These are phyloP conservation scores for Aspergillus bridgeri DNA, from an alignment of 495 filamentous ascomycete genomes.

Conservation along the genomic window DNA sequence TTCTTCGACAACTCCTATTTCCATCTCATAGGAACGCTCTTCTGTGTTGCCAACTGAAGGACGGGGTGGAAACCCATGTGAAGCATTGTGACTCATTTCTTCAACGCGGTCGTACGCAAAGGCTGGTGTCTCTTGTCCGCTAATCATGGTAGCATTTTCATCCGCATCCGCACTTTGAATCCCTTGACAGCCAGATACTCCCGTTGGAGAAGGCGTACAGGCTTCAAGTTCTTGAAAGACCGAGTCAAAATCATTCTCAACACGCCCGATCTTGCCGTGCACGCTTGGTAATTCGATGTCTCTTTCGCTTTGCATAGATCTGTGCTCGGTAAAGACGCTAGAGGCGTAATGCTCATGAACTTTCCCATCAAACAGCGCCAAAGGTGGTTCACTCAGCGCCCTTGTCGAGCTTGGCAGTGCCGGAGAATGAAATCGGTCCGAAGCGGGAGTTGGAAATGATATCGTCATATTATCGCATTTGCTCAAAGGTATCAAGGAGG, in stretches of 20 bases:
- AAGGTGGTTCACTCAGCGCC: background rate
- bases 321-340: background rate
- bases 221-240: background rate
- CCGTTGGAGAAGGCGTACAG: background rate
- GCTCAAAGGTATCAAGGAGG: background rate
- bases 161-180: background rate
- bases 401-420: slow-evolving; percentile 3
- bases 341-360: background rate
- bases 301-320: slow-evolving; percentile 1
- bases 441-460: background rate
- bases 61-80: background rate
- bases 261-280: background rate
- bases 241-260: background rate
- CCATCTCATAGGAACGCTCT: background rate
- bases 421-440: background rate
- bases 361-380: background rate
- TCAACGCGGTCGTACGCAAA: background rate
- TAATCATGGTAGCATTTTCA: background rate
- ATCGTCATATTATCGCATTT: background rate
- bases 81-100: background rate
- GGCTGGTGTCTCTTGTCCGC: background rate
- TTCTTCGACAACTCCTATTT: background rate
- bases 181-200: background rate
- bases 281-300: background rate
- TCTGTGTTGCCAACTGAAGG: background rate